A percentile compares a stretch with the other conserved stretches of the same genome.
These are phyloP conservation scores for Amanita subjunquillea DNA, from an alignment of 768 basidiomycete species.

Conservation along the genomic window DNA sequence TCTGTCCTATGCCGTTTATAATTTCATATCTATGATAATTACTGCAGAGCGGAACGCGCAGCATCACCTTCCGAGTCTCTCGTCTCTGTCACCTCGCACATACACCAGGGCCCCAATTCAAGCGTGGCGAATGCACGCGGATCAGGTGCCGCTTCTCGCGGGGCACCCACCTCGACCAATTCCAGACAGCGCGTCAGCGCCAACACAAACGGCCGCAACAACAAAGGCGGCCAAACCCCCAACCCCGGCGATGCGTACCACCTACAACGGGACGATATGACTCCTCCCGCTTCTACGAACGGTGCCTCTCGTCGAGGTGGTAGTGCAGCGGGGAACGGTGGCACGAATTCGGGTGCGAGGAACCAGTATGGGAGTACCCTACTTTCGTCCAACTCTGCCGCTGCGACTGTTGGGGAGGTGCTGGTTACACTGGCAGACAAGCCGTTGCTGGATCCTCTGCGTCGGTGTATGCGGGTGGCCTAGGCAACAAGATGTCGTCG, in stretches of 20 bases:
- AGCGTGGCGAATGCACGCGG: background rate
- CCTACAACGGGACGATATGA: background rate
- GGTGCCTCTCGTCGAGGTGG: constrained; percentile 6
- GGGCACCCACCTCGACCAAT: constrained; percentile 4
- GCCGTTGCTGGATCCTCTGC: background rate
- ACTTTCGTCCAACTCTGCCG: background rate
- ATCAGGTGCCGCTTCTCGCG: constrained; percentile 9
- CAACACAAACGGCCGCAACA: background rate
- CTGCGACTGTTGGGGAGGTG: background rate
- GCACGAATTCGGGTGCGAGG: background rate
- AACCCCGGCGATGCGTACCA: background rate
- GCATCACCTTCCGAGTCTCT: constrained; percentile 59
- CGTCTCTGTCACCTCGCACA: constrained; percentile 61
- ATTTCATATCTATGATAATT: constrained; percentile 5
- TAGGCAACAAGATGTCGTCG: constrained; percentile 12
- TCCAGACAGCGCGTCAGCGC: background rate
- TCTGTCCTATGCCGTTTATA: background rate
- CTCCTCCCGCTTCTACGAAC: background rate
- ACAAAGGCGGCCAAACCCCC: constrained; percentile 10
- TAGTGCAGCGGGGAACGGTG: constrained; percentile 7
- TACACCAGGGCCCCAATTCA: constrained; percentile 19
- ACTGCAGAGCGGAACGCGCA: background rate
- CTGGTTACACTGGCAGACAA: background rate
- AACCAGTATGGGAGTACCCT: constrained; percentile 1
- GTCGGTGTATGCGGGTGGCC: constrained; percentile 12